These are phyloP conservation scores for Eimeria acervulina DNA, from an alignment of 169 alveolate genomes.

Conservation along the genomic window DNA sequence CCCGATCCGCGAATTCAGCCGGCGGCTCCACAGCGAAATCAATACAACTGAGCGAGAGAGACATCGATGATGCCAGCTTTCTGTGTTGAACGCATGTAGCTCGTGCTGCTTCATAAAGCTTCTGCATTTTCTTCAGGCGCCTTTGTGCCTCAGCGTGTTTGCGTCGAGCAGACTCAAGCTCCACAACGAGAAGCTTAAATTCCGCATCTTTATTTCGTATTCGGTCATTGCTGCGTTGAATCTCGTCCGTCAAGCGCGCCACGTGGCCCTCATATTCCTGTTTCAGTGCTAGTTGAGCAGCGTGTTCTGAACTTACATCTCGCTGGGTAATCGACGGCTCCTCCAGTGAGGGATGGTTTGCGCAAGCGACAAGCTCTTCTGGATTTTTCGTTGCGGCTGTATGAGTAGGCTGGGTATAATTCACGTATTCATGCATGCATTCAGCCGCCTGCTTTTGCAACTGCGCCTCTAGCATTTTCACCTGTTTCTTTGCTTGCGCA, in stretches of 20 bases:
- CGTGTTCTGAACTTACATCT: neutral
- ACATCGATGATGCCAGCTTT: constrained; percentile 53
- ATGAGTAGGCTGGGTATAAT: neutral
- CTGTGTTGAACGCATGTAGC: constrained; percentile 48
- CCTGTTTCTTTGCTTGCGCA: neutral
- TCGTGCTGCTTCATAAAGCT: constrained; percentile 62
- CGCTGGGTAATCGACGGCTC: neutral
- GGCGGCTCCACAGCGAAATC: constrained; percentile 56
- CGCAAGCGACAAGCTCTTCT: neutral
- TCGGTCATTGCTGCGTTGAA: constrained; percentile 68
- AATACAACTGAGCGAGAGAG: constrained; percentile 12
- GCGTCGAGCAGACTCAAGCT: constrained; percentile 74
- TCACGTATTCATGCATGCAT: neutral
- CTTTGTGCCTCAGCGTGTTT: constrained; percentile 47
- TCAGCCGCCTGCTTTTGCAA: constrained; percentile 21
- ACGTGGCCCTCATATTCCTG: constrained; percentile 58
- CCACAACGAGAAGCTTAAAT: constrained; percentile 62
- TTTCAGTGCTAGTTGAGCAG: neutral
- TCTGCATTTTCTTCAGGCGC: constrained; percentile 48
- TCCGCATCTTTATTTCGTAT: constrained; percentile 61
- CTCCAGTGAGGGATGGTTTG: neutral
- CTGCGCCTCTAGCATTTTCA: constrained; percentile 11
- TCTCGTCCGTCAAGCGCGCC: constrained; percentile 58
- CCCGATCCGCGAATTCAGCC: neutral
- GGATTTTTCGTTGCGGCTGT: neutral